These are phyloP conservation scores for Fraxinus quadrangulata DNA, from an alignment of 257 asterid genomes.

Conservation along the genomic window DNA sequence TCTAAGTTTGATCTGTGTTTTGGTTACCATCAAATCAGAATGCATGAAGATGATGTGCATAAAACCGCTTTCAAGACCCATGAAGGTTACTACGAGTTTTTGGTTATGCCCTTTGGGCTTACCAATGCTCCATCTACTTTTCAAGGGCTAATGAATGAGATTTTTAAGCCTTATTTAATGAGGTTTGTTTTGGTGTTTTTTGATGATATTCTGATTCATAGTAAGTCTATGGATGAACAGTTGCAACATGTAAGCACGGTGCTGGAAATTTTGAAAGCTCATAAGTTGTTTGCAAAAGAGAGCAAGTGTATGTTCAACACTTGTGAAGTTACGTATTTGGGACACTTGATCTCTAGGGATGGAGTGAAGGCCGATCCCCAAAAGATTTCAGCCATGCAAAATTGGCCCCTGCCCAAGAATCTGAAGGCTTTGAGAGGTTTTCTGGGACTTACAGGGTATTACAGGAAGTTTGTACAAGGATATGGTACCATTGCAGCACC, in stretches of 20 bases:
- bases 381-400: not conserved
- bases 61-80: not conserved
- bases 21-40: not conserved
- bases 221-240: not conserved
- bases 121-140: not conserved
- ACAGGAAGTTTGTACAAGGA: not conserved
- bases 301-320: slow-evolving; percentile 1
- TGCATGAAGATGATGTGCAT: not conserved
- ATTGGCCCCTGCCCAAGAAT: not conserved
- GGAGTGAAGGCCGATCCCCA: not conserved
- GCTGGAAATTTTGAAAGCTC: not conserved
- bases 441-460: not conserved
- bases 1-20: not conserved
- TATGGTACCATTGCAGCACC: not conserved
- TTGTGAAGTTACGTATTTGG: not conserved
- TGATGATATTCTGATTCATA: not conserved
- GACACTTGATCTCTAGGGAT: not conserved
- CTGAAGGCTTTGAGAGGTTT: not conserved
- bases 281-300: not conserved
- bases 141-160: not conserved
- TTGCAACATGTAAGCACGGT: not conserved
- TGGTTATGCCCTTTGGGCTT: no score
- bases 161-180: not conserved
- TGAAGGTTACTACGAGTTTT: no score
- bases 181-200: not conserved